Evolutionary conservation across 2,329 filamentous ascomycete species (phyloP).

Genomic region (Dactylonectria macrodidyma): DNA sequence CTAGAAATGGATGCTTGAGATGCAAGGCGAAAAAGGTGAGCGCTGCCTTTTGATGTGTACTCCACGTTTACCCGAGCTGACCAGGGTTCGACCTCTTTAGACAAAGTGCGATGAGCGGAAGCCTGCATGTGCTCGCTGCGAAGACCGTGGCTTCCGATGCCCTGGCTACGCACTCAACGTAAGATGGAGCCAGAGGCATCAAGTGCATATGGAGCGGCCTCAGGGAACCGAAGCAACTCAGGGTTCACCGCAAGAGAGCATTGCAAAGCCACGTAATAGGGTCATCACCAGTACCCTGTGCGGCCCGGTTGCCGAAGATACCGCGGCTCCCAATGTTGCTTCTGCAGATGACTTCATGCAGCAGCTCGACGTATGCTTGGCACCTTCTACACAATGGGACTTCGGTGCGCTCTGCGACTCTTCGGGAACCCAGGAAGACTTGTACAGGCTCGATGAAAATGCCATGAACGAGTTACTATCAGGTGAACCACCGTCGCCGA

Average conservation of each 20-base stretch:
- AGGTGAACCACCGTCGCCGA: neutral
- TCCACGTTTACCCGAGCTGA: neutral
- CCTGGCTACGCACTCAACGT: conserved; percentile 44
- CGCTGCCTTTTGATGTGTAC: neutral
- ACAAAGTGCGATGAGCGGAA: conserved; percentile 44
- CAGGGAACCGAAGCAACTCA: neutral
- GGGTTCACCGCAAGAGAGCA: neutral
- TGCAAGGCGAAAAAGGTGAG: conserved; percentile 31
- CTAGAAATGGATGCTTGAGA: conserved; percentile 22
- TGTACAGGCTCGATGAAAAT: conserved; percentile 16
- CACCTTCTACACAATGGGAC: conserved; percentile 17
- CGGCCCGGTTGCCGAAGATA: neutral
- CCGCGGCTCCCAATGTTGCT: neutral
- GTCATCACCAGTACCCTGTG: neutral
- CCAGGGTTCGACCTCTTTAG: conserved; percentile 11
- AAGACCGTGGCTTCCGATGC: conserved; percentile 38
- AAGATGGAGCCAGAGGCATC: conserved; percentile 43
- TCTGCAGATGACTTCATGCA: neutral
- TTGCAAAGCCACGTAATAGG: neutral
- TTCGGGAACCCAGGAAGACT: neutral
- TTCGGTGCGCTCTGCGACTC: conserved; percentile 11
- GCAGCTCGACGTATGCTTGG: conserved; percentile 11
- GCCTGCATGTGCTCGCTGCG: conserved; percentile 37
- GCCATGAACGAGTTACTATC: neutral
- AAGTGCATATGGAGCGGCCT: conserved; percentile 2